Conservation (phyloP, 257 asterid species). For the Solanum bulbocastanum region DNA sequence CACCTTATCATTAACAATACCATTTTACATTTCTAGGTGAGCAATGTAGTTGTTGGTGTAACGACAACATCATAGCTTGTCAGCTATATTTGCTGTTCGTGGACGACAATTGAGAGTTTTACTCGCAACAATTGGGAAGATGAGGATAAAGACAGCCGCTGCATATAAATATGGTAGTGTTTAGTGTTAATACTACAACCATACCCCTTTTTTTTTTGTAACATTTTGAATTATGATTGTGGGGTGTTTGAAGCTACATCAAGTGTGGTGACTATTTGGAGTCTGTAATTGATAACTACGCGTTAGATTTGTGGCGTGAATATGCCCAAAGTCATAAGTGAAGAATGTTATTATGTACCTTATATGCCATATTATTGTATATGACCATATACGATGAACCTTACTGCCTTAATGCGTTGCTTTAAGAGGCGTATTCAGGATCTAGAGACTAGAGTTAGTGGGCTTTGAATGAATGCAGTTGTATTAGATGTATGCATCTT, state of each 20-base stretch:
- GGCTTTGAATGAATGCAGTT: not conserved
- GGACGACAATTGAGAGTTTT: not conserved
- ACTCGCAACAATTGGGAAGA: not conserved
- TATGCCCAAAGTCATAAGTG: not conserved
- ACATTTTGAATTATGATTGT: not conserved
- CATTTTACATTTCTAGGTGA: conserved; percentile 35
- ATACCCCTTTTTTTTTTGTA: not conserved
- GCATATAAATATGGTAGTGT: conserved; percentile 2
- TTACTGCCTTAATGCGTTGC: not conserved
- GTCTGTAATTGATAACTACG: not conserved
- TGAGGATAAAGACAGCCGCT: not conserved
- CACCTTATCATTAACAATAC: not conserved
- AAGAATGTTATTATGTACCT: not conserved
- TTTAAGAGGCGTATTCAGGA: not conserved
- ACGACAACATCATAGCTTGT: conserved; percentile 7
- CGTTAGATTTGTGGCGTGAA: not conserved
- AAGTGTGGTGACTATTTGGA: not conserved
- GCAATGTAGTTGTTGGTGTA: conserved; percentile 85
- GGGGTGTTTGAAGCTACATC: not conserved
- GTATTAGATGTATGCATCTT: not conserved
- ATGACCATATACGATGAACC: not conserved
- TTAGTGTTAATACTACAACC: not conserved
- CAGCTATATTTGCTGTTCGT: not conserved
- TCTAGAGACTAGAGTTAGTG: not conserved
- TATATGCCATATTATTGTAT: not conserved